Base-by-base conservation (phyloP, 306 rosid genomes). In the Lathyrus tuberosus region DNA sequence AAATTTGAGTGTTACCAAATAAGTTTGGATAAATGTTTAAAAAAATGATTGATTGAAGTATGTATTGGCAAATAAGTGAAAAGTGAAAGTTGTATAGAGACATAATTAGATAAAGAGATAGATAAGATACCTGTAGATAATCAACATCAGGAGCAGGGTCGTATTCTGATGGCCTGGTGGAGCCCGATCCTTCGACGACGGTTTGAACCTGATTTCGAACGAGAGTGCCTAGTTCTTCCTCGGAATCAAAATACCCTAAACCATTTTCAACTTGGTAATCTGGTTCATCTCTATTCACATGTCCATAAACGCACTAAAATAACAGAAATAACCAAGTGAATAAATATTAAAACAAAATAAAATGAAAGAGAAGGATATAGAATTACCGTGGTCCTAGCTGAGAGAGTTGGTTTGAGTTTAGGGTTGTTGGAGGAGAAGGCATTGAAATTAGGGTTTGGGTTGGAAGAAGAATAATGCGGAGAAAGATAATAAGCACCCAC, bases 181-280 rank as follows among this genome's bases (percentile, higher is more conserved):
- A 10, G 24, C 85, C 96, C 5, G 99, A 83, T 70, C 96, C 99
- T 83, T 91, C 87, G 37, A 86, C 89, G 48, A 94, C 17, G 35
- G 99, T 81, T 81, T 94, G 92, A 58, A 84, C 91, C 80, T 94
- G 99, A 13, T 96, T 85, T 43, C 97, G 96, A 77, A 94, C 86
- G 77, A 81, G 87, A 48, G 62, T 80, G 74, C 90, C 88, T 13
- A 67, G 35, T 37, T 89, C 89, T 57, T 94, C 95, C 68, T 91
- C 90, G 12, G 90, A 84, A 57, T 92, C 96, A 76, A 77, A 88
- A 85, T 78, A 82, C 38, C 75, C 76, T 12, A 42, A 57, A 6
- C 73, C 83, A 37, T 80, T 81, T 61, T 76, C 84, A 72, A 74
- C 73, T 44, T 76, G 44, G 67, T n/a, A 68, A 53, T 49, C 78